phyloP scores from a whole-genome alignment of 2,329 filamentous ascomycete genomes.

The Talaromyces marneffei region DNA sequence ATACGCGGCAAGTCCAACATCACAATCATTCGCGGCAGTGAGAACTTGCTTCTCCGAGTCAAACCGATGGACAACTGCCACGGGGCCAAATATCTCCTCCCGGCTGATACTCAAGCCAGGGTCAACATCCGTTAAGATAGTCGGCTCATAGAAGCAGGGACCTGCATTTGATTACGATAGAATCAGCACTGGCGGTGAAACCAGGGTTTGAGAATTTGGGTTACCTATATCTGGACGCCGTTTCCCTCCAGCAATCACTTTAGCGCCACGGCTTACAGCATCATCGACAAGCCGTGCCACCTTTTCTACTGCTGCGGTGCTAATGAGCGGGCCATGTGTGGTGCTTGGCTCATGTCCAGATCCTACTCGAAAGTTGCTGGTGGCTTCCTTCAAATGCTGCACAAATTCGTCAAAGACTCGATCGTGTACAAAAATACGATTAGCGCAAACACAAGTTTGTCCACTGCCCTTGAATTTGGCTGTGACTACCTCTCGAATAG shows the following conservation, averaged over 20 bases:
- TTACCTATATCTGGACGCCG: not conserved
- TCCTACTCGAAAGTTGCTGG: not conserved
- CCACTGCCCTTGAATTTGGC: conserved; percentile 46
- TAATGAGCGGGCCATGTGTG: not conserved
- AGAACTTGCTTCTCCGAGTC: not conserved
- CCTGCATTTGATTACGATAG: not conserved
- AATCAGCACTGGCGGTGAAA: not conserved
- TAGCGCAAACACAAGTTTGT: conserved; percentile 22
- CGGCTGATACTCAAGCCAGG: not conserved
- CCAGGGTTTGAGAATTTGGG: not conserved
- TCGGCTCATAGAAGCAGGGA: not conserved
- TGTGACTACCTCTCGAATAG: not conserved
- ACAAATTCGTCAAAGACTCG: not conserved
- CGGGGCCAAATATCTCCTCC: not conserved
- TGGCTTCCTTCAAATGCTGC: not conserved
- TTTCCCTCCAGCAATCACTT: not conserved
- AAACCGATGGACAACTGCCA: not conserved
- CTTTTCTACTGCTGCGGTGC: not conserved
- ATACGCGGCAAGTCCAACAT: not conserved
- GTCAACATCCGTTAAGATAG: not conserved
- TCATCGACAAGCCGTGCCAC: not conserved
- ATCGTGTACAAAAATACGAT: conserved; percentile 5
- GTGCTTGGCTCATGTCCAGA: not conserved
- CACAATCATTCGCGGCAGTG: not conserved
- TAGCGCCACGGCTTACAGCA: not conserved